A percentile compares a stretch with the other conserved stretches of the same genome.
Conservation (phyloP, 1,139 yeast genomes). For the Lodderomyces jiufengensis region DNA sequence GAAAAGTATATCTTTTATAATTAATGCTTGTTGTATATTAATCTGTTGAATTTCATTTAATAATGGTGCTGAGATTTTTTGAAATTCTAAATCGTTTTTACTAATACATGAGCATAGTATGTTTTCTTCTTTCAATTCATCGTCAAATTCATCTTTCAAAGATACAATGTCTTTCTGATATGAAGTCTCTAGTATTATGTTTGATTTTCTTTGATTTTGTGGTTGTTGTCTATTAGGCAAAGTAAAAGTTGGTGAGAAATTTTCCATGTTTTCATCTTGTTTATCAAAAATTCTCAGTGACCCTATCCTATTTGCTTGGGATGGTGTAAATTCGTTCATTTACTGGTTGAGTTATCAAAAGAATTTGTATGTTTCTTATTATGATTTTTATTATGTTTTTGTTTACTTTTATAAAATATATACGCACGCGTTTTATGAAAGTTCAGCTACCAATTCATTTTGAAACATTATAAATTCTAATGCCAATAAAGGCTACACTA, state of each 20-base stretch:
- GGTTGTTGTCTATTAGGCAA: not conserved
- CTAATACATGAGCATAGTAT: slow-evolving; percentile 7
- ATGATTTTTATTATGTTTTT: not conserved
- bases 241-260: not conserved
- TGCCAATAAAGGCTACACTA: no score
- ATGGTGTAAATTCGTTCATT: slow-evolving; percentile 3
- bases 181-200: not conserved
- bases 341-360: not conserved
- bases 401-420: not conserved
- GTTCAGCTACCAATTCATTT: no score
- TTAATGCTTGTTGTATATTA: slow-evolving; percentile 64
- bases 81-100: not conserved
- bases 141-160: slow-evolving; percentile 4
- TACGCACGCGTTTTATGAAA: no score
- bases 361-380: slow-evolving; percentile 4
- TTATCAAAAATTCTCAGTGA: not conserved
- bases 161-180: slow-evolving; percentile 8
- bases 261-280: not conserved
- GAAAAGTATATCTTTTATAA: slow-evolving; percentile 66
- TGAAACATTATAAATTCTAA: no score
- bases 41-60: slow-evolving; percentile 41
- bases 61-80: slow-evolving; percentile 37
- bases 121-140: slow-evolving; percentile 1
- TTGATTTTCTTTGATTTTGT: not conserved
- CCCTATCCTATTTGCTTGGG: slow-evolving; percentile 1